Evolutionary conservation across 306 rosid species (phyloP), one percentile per base, ranked within the genome.

Genomic region (Corylus avellana): DNA sequence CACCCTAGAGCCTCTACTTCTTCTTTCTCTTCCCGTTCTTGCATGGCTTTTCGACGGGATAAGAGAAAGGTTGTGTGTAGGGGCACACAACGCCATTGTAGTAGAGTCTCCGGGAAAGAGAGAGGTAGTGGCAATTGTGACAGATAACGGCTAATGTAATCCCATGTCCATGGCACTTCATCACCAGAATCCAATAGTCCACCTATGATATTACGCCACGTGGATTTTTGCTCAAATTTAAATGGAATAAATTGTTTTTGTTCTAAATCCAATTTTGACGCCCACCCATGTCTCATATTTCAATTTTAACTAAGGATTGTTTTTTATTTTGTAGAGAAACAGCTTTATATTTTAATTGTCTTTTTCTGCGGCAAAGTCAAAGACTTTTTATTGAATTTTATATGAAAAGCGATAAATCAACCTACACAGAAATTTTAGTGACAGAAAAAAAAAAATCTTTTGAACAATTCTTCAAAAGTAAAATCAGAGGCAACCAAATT

Each of bases 21-120:
- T 35, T 71, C 71, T 58, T 4, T 55, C 56, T 47, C 77, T 4
- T 42, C 27, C 18, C 10, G 48, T 20, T 7, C 73, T 59, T 77
- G 73, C 50, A 29, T 74, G 61, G 58, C 84, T 85, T 1, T 68
- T 48, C 8, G 75, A 63, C 1, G 83, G 64, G 62, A 70, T 75
- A 27, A 80, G 67, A 12, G 88, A 75, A 72, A 84, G 79, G 62
- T 69, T 81, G 62, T 80, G 85, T 61, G 77, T 83, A 63, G 80
- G 84, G 55, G 79, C 82, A 2, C 73, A 73, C 64, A 90, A 81
- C 69, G 88, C 86, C 93, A 87, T 89, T 17, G 27, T 10, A 62
- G 44, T 25, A 18, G 0, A 29, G 37, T 16, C 44, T 3, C 1
- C 6, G 1, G 8, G 20, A 12, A 0, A 0, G 13, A 22, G 70